phyloP scores from a whole-genome alignment of 2,329 filamentous ascomycete genomes.

The Phaeosphaeriaceae sp. region DNA sequence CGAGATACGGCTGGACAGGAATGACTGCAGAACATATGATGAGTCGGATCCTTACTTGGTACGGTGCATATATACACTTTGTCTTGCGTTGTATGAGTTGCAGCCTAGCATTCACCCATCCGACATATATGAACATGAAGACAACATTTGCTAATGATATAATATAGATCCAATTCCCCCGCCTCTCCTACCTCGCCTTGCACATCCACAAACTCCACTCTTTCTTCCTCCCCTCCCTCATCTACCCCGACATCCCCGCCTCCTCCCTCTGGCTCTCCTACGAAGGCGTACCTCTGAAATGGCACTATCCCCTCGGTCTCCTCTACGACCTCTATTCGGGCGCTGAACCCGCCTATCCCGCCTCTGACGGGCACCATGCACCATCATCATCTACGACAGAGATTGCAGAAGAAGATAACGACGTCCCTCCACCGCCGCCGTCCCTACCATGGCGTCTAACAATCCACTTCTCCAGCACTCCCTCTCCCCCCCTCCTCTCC shows the following conservation, averaged over 20 bases:
- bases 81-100: neutral
- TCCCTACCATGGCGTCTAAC: constrained; percentile 68
- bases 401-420: constrained; percentile 21
- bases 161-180: constrained; percentile 65
- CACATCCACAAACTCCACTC: constrained; percentile 67
- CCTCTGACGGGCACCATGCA: neutral
- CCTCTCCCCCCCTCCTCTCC: constrained; percentile 63
- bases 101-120: constrained; percentile 6
- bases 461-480: constrained; percentile 67
- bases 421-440: neutral
- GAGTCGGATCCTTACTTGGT: constrained; percentile 67
- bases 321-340: constrained; percentile 74
- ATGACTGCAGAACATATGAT: constrained; percentile 67
- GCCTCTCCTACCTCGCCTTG: constrained; percentile 73
- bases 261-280: constrained; percentile 70
- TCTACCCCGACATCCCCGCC: constrained; percentile 61
- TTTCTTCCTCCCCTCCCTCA: constrained; percentile 67
- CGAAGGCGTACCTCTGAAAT: constrained; percentile 72
- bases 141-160: neutral
- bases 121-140: neutral
- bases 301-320: constrained; percentile 74
- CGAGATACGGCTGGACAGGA: constrained; percentile 64
- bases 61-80: constrained; percentile 21
- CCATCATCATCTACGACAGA: constrained; percentile 20
- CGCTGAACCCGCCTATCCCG: constrained; percentile 53